Evolutionary conservation across 106 monocot genomes (phyloP), one percentile per base, ranked within the genome.

Genomic region (Dioscorea alata): DNA sequence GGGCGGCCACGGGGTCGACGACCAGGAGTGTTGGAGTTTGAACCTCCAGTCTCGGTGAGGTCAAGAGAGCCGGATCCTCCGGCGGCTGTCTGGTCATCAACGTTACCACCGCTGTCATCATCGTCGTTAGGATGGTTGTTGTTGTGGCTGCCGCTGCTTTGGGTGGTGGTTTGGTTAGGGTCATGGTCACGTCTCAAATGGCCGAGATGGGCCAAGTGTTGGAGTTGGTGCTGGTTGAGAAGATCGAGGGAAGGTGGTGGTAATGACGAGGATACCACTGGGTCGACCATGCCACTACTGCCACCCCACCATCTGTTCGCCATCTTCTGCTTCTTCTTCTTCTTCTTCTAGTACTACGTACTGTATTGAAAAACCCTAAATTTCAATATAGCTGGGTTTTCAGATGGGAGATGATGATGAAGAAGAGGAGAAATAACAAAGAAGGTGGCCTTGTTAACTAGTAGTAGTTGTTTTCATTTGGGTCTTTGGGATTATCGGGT

Each of bases 231-330:
- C 33, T 16, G 32, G 66, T 51, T 23, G 72, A 14, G 61, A 60
- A 76, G 76, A 21, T 56, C 75, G 33, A 74, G 69, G 21, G 65
- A 28, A 53, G 65, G 32, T 52, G 67, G 63, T 50, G 63, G 19
- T 18, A 70, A 6, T 50, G 75, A 71, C 18, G 70, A 59, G 64
- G 80, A 42, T 33, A 61, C 71, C 35, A 28, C 69, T 8, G 76
- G 75, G 52, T 74, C 77, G 21, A 71, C 80, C 63, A 78, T 69
- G 23, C 67, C 67, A 42, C 54, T 33, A 50, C 57, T 80, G 13
- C 79, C 82, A 13, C 77, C 66, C 82, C 85, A 85, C 89, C 89
- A 85, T 66, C 89, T 49, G 77, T 89, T 77, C 50, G 85, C 79
- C 85, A 82, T 75, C 61, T 60, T 60, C 22, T 33, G 4, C 28